A percentile compares a stretch with the other conserved stretches of the same genome.
Conservation (phyloP, 2,329 filamentous ascomycete species). For the Conoideocrella luteorostrata region DNA sequence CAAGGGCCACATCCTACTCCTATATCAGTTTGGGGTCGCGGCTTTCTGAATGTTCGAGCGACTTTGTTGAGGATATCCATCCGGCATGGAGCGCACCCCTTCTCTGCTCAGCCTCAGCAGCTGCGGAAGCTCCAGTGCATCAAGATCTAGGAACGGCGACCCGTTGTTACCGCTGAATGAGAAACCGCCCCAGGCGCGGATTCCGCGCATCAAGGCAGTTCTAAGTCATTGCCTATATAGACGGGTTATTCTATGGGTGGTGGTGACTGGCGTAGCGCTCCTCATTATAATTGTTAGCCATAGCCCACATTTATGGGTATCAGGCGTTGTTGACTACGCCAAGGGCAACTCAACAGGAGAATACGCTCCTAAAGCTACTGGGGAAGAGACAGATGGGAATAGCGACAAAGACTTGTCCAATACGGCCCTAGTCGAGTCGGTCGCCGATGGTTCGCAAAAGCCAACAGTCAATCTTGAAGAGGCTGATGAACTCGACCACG, state of each 20-base stretch:
- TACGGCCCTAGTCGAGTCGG: neutral
- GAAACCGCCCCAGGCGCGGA: slow-evolving; percentile 27
- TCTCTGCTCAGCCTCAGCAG: slow-evolving; percentile 29
- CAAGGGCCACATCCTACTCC: too few relatives aligned
- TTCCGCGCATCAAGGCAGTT: slow-evolving; percentile 36
- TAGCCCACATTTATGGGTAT: slow-evolving; percentile 16
- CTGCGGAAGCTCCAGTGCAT: slow-evolving; percentile 26
- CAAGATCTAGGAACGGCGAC: slow-evolving; percentile 24
- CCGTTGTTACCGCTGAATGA: slow-evolving; percentile 27
- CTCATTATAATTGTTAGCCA: slow-evolving; percentile 35
- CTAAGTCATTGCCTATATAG: slow-evolving; percentile 48
- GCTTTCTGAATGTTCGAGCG: neutral
- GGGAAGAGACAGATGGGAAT: neutral
- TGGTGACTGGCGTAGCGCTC: slow-evolving; percentile 35
- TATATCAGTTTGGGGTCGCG: too few relatives aligned
- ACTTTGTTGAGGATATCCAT: neutral
- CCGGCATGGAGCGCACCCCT: slow-evolving; percentile 20
- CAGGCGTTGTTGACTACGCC: slow-evolving; percentile 5
- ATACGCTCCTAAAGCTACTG: neutral
- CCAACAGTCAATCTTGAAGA: slow-evolving; percentile 15
- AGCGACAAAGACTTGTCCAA: neutral
- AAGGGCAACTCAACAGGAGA: neutral
- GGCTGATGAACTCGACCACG: slow-evolving; percentile 16
- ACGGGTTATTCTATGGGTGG: slow-evolving; percentile 44
- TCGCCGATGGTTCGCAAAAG: neutral